These are phyloP conservation scores for Alternaria infectoria DNA, from an alignment of 2,329 filamentous ascomycete genomes.

Conservation along the genomic window DNA sequence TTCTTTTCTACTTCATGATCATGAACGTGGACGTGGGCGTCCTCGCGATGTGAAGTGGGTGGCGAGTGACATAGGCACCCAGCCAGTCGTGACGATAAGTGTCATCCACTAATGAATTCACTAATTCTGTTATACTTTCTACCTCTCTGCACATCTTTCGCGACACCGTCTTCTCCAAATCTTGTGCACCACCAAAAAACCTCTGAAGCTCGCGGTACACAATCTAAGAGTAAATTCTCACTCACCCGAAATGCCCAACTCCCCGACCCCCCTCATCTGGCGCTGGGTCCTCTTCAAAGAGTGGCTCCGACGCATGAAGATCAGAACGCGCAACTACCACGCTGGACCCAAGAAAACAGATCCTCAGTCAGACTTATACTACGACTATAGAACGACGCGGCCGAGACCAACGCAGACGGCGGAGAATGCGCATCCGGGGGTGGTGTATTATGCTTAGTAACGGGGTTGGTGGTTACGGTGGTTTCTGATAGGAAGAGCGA, in stretches of 20 bases:
- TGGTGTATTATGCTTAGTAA: background rate
- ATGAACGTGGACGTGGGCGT: background rate
- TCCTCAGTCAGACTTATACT: constrained; percentile 5
- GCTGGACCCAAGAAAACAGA: background rate
- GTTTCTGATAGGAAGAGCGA: background rate
- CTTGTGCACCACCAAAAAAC: background rate
- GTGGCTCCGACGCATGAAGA: constrained; percentile 2
- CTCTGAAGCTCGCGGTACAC: background rate
- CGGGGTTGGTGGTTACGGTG: background rate
- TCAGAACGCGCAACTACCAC: background rate
- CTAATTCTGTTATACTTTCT: background rate
- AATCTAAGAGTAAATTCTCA: background rate
- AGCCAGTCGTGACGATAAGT: background rate
- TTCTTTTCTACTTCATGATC: background rate
- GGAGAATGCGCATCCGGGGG: constrained; percentile 3
- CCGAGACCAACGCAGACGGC: background rate
- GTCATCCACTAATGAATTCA: background rate
- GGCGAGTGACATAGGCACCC: background rate
- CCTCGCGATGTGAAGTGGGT: background rate
- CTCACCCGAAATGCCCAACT: background rate
- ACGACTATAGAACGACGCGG: constrained; percentile 1
- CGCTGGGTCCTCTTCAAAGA: background rate
- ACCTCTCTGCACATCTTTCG: background rate
- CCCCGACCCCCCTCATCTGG: background rate
- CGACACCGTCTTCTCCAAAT: background rate